Conservation (phyloP, 2,329 filamentous ascomycete genomes). For the Thyridium curvatum region DNA sequence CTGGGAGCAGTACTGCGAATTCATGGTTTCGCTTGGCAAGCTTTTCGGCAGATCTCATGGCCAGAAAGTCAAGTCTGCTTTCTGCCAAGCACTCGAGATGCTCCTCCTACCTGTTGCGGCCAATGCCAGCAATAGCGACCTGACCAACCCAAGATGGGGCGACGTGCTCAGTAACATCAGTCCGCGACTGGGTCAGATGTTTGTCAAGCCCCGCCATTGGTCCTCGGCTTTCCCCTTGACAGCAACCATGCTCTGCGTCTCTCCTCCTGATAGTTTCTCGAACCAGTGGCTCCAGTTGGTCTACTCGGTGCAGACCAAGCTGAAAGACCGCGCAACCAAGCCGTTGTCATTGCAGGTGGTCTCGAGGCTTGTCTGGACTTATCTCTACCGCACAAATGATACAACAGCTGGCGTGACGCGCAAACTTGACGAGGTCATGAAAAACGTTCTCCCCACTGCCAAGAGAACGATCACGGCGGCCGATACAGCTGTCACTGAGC, state of each 20-base stretch:
- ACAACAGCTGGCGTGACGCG: slow-evolving; percentile 58
- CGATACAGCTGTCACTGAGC: slow-evolving; percentile 78
- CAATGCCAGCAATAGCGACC: slow-evolving; percentile 66
- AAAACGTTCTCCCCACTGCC: slow-evolving; percentile 72
- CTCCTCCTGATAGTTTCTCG: slow-evolving; percentile 75
- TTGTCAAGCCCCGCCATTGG: slow-evolving; percentile 92
- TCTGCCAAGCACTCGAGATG: slow-evolving; percentile 85
- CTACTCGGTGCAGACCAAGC: slow-evolving; percentile 67
- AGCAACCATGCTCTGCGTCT: slow-evolving; percentile 80
- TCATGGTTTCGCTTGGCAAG: slow-evolving; percentile 73
- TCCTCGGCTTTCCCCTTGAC: slow-evolving; percentile 80
- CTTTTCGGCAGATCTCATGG: slow-evolving; percentile 84
- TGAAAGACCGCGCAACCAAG: slow-evolving; percentile 77
- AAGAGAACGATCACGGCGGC: slow-evolving; percentile 77
- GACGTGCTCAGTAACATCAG: slow-evolving; percentile 76
- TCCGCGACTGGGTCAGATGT: slow-evolving; percentile 74
- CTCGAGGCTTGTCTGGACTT: slow-evolving; percentile 88
- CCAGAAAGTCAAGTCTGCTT: slow-evolving; percentile 84
- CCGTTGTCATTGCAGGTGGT: slow-evolving; percentile 82
- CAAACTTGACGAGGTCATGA: slow-evolving; percentile 86
- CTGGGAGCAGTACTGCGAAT: slow-evolving; percentile 86
- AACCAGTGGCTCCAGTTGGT: slow-evolving; percentile 83
- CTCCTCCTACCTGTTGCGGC: slow-evolving; percentile 83
- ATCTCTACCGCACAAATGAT: slow-evolving; percentile 80
- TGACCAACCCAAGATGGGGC: slow-evolving; percentile 78